Conservation (phyloP, 108 stramenopile genomes). For the Stephanodiscus minutulus region DNA sequence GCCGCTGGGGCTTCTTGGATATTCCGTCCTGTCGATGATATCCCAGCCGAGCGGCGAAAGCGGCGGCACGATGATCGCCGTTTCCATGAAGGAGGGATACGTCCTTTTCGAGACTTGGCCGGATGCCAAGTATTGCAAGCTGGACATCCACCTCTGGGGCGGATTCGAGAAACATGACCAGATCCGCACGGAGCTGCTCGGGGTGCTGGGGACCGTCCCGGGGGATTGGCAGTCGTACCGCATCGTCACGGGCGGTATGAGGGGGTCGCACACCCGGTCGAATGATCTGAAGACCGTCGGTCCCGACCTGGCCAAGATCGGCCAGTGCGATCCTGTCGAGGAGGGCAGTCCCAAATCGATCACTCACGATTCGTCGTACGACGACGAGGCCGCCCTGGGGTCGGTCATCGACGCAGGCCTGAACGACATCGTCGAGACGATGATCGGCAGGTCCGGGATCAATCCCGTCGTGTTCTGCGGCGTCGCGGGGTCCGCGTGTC, state of each 20-base stretch:
- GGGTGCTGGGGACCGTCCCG: conserved; percentile 14
- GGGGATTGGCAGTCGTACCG: conserved; percentile 55
- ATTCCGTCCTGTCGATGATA: conserved; percentile 31
- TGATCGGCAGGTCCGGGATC: conserved; percentile 19
- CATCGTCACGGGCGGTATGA: conserved; percentile 77
- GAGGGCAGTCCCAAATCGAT: conserved; percentile 24
- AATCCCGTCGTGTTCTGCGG: conserved; percentile 40
- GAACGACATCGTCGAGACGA: conserved; percentile 26
- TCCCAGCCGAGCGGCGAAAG: conserved; percentile 10
- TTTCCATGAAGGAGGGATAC: conserved; percentile 71
- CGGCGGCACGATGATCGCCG: conserved; percentile 21
- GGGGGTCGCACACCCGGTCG: conserved; percentile 60
- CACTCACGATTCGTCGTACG: conserved; percentile 27
- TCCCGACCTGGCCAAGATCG: conserved; percentile 49
- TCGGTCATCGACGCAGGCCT: conserved; percentile 42
- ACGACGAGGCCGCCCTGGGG: conserved; percentile 31
- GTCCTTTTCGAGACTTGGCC: conserved; percentile 60
- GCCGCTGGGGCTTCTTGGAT: conserved; percentile 49
- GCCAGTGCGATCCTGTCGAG: conserved; percentile 33
- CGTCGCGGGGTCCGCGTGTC: conserved; percentile 26
- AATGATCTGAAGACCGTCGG: conserved; percentile 69
- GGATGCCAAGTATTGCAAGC: conserved; percentile 57
- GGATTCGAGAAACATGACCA: conserved; percentile 46
- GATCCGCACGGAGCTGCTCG: conserved; percentile 27
- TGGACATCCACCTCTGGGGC: conserved; percentile 74